Percentiles rank a stretch among this genome's conserved stretches.
Evolutionary conservation across 306 rosid species (phyloP).

Genomic region (Parietaria judaica): DNA sequence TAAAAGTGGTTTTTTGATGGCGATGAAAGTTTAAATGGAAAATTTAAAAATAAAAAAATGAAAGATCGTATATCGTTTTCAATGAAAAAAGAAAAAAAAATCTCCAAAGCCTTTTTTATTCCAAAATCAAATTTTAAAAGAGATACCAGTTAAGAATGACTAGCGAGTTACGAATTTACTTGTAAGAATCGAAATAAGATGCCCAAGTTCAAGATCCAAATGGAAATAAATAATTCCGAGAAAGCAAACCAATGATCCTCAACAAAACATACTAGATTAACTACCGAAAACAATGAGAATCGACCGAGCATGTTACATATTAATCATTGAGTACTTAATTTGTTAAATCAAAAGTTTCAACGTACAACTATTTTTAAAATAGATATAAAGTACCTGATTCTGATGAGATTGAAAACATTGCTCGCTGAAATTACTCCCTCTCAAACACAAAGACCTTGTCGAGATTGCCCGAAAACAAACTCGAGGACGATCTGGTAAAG

Average conservation of each 20-base stretch:
- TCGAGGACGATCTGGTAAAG: conserved; percentile 19
- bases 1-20: no score
- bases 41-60: no score
- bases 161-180: no score
- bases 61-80: no score
- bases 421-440: conserved; percentile 23
- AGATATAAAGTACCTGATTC: conserved; percentile 28
- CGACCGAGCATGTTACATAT: background rate
- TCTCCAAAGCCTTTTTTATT: no score
- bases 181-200: no score
- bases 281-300: background rate
- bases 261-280: background rate
- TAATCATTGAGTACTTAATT: background rate
- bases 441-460: background rate
- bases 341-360: background rate
- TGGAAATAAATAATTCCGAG: background rate
- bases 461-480: conserved; percentile 22
- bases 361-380: background rate
- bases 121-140: no score
- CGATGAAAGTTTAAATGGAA: no score
- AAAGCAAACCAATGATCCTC: background rate
- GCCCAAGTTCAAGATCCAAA: background rate
- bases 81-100: no score
- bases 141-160: no score
- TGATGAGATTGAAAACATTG: conserved; percentile 34